A percentile compares a stretch with the other conserved stretches of the same genome.
Conservation (phyloP, 2,329 filamentous ascomycete genomes). For the Elsinoe necatrix region DNA sequence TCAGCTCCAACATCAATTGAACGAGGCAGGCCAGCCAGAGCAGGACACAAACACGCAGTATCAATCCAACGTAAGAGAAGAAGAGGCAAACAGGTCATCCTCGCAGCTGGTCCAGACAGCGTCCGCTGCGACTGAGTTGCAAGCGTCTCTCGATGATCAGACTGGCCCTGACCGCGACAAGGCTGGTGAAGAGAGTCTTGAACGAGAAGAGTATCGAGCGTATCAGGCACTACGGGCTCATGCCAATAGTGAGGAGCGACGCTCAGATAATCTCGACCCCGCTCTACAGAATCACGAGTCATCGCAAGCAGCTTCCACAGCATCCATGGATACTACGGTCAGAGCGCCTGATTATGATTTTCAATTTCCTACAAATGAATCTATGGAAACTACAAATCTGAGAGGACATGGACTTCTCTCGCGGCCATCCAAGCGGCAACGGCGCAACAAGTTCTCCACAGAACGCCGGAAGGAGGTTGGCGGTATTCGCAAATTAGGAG, state of each 20-base stretch:
- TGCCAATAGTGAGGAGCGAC: not conserved
- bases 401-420: conserved; percentile 17
- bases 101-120: conserved; percentile 20
- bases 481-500: conserved; percentile 51
- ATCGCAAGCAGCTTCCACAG: conserved; percentile 16
- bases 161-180: not conserved
- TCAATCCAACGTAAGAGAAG: not conserved
- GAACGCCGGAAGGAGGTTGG: conserved; percentile 51
- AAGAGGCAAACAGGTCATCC: not conserved
- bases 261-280: not conserved
- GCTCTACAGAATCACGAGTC: not conserved
- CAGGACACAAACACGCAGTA: not conserved
- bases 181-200: not conserved
- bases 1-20: conserved; percentile 18
- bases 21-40: conserved; percentile 13
- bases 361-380: conserved; percentile 14
- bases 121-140: conserved; percentile 19
- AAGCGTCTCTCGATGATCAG: not conserved
- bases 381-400: not conserved
- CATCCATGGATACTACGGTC: not conserved
- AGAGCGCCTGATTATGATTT: conserved; percentile 20
- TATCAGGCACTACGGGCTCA: not conserved
- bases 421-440: conserved; percentile 37
- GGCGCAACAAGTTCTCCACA: conserved; percentile 49
- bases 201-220: not conserved